Percentiles rank a stretch among this genome's conserved stretches.
phyloP scores from a whole-genome alignment of 768 basidiomycete species.

The Candolleomyces eurysporus region DNA sequence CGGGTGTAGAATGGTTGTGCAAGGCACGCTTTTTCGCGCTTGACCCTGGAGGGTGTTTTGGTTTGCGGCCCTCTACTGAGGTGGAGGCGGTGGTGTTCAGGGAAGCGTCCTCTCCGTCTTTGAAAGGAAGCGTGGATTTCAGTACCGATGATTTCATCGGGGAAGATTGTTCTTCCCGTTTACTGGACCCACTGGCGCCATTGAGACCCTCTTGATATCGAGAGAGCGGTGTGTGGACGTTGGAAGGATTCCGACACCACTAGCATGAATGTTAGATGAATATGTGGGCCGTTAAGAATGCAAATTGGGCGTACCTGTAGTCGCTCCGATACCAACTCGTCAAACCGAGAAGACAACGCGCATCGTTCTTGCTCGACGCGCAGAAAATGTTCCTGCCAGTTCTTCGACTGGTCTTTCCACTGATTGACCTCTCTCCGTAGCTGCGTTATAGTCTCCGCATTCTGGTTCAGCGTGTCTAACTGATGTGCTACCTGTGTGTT shows the following conservation, averaged over 20 bases:
- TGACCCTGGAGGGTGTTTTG: not conserved
- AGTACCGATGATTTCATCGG: not conserved
- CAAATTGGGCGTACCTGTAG: slow-evolving; percentile 36
- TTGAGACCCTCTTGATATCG: not conserved
- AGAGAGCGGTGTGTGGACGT: not conserved
- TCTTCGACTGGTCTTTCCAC: slow-evolving; percentile 73
- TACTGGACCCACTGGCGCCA: not conserved
- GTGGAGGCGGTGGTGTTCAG: not conserved
- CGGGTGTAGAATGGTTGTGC: not conserved
- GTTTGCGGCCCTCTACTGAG: not conserved
- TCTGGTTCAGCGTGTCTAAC: slow-evolving; percentile 40
- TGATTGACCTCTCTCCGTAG: slow-evolving; percentile 64
- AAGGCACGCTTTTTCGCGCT: not conserved
- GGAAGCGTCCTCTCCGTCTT: not conserved
- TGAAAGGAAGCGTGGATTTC: not conserved
- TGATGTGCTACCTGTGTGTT: slow-evolving; percentile 52
- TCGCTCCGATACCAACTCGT: slow-evolving; percentile 55
- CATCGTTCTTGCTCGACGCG: slow-evolving; percentile 71
- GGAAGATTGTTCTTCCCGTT: not conserved
- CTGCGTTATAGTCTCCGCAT: slow-evolving; percentile 52
- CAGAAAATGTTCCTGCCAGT: slow-evolving; percentile 80
- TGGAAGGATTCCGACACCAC: not conserved
- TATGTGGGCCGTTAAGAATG: not conserved
- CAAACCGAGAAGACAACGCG: slow-evolving; percentile 52
- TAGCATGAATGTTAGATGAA: not conserved